Conservation (phyloP, 2,329 filamentous ascomycete genomes). For the Xylaria sp. region DNA sequence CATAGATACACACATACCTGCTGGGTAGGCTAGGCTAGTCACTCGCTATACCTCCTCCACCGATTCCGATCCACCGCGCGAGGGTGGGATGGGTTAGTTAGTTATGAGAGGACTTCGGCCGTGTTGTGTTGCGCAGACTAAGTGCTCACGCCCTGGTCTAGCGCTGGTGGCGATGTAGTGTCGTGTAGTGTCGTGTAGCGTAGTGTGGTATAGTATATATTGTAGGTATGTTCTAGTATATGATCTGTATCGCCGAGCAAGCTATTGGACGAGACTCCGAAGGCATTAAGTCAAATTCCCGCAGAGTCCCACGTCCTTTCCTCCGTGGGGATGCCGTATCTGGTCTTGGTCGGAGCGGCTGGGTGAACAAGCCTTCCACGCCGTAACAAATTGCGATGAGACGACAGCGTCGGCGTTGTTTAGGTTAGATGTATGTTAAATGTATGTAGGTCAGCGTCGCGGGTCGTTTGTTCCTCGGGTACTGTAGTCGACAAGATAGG, state of each 20-base stretch:
- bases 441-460: too few relatives aligned
- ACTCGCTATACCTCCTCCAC: too few relatives aligned
- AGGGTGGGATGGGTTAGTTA: too few relatives aligned
- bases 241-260: background rate
- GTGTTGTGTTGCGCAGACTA: too few relatives aligned
- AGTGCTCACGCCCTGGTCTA: background rate
- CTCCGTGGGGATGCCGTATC: conserved; percentile 10
- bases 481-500: too few relatives aligned
- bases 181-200: too few relatives aligned
- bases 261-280: conserved; percentile 13
- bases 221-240: background rate
- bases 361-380: background rate
- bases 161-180: background rate
- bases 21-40: too few relatives aligned
- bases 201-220: background rate
- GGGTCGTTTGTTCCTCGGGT: too few relatives aligned
- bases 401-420: background rate
- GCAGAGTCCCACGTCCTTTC: conserved; percentile 22
- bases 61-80: too few relatives aligned
- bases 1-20: too few relatives aligned
- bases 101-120: too few relatives aligned
- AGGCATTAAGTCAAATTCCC: conserved; percentile 24
- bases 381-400: background rate
- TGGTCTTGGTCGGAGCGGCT: background rate
- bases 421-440: background rate